Evolutionary conservation across 78 protist species (phyloP).

Genomic region (Dictyostelium brefeldianum): DNA sequence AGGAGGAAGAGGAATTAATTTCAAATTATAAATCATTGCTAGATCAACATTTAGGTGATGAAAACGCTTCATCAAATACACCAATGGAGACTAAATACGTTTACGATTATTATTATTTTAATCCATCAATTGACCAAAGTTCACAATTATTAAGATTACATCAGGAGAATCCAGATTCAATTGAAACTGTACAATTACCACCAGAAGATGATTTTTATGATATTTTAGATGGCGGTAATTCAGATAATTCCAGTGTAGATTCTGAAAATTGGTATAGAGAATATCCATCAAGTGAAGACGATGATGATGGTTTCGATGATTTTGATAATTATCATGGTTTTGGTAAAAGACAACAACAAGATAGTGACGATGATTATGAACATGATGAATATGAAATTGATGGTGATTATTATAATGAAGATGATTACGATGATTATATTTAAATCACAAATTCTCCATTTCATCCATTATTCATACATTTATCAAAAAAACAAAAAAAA

Average conservation of each 20-base stretch:
- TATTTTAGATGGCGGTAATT: neutral
- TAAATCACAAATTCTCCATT: neutral
- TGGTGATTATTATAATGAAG: slow-evolving; percentile 17
- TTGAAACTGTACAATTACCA: slow-evolving; percentile 19
- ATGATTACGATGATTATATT: neutral
- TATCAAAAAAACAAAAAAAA: neutral
- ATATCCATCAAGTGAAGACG: slow-evolving; percentile 30
- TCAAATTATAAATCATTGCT: slow-evolving; percentile 54
- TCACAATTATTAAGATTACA: slow-evolving; percentile 3
- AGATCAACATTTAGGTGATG: slow-evolving; percentile 5
- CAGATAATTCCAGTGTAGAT: slow-evolving; percentile 29
- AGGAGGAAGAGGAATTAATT: slow-evolving; percentile 60
- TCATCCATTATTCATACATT: neutral
- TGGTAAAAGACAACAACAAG: neutral
- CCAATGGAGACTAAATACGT: slow-evolving; percentile 30
- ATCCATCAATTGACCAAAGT: neutral
- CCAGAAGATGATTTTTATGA: slow-evolving; percentile 59
- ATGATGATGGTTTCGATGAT: slow-evolving; percentile 16
- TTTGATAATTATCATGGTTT: slow-evolving; percentile 24
- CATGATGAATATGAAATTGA: slow-evolving; percentile 10
- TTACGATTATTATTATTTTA: slow-evolving; percentile 23
- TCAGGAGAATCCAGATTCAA: neutral
- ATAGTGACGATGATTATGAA: slow-evolving; percentile 28
- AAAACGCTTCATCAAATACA: too few species aligned
- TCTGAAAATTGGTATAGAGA: slow-evolving; percentile 37